Evolutionary conservation across 169 alveolate species (phyloP).

Genomic region (Cryptosporidium sp.): DNA sequence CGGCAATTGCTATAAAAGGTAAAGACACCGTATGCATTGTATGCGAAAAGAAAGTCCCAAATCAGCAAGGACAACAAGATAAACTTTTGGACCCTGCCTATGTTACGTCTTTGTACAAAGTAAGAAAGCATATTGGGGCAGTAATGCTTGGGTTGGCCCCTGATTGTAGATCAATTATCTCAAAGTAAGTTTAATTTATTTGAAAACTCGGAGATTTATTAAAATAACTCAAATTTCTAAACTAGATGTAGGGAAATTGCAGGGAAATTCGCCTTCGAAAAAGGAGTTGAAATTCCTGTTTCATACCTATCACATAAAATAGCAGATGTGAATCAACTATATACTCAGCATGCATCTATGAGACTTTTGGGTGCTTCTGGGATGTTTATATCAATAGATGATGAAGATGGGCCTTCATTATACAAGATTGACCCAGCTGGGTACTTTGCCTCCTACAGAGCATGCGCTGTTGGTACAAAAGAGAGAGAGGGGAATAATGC

Average conservation of each 20-base stretch:
- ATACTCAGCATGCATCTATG: constrained; percentile 96
- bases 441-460: constrained; percentile 93
- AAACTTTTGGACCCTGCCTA: constrained; percentile 86
- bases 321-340: constrained; percentile 93
- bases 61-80: constrained; percentile 87
- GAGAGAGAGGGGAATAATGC: constrained; percentile 91
- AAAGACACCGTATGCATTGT: constrained; percentile 93
- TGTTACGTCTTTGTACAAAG: constrained; percentile 86
- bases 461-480: constrained; percentile 91
- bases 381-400: constrained; percentile 92
- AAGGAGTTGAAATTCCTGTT: constrained; percentile 93
- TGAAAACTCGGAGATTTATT: background rate
- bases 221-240: background rate
- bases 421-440: constrained; percentile 98
- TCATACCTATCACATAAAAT: constrained; percentile 91
- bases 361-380: constrained; percentile 89
- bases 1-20: constrained; percentile 97
- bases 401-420: constrained; percentile 93
- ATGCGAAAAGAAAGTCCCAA: constrained; percentile 95
- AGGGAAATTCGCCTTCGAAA: constrained; percentile 89
- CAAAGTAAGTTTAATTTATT: constrained; percentile 73
- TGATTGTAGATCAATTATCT: constrained; percentile 86
- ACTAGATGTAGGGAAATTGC: constrained; percentile 87
- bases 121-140: constrained; percentile 86
- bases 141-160: constrained; percentile 86